A percentile compares a stretch with the other conserved stretches of the same genome.
phyloP scores from a whole-genome alignment of 176 grass and related monocot genomes.

The Poa annua region DNA sequence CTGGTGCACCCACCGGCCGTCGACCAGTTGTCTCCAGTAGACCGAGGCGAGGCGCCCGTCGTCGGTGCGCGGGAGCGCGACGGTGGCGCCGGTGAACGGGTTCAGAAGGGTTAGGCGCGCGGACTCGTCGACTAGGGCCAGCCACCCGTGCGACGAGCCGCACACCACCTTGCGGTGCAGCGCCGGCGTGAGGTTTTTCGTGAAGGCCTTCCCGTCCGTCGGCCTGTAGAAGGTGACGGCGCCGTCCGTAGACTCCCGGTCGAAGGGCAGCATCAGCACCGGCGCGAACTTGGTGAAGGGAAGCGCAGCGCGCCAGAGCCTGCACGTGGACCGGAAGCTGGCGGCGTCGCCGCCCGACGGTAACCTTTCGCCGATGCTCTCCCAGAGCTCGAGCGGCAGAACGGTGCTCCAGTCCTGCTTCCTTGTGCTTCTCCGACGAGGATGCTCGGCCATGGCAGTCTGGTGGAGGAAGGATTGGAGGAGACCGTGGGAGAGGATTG shows the following conservation, averaged over 20 bases:
- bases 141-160: conserved; percentile 35
- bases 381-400: background rate
- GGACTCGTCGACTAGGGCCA: conserved; percentile 26
- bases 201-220: background rate
- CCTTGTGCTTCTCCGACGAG: background rate
- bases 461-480: too few relatives aligned
- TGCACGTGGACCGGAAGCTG: background rate
- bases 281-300: conserved; percentile 15
- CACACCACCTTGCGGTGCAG: background rate
- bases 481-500: too few relatives aligned
- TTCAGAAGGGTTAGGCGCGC: conserved; percentile 41
- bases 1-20: background rate
- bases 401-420: background rate
- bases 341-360: background rate
- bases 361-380: background rate
- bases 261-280: background rate
- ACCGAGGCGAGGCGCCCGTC: background rate
- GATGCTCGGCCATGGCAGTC: background rate
- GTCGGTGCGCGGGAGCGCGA: conserved; percentile 27
- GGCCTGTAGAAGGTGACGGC: conserved; percentile 9
- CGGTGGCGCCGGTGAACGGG: conserved; percentile 26
- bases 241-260: background rate
- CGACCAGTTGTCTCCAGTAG: background rate
- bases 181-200: background rate
- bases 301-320: background rate